Evolutionary conservation across 768 basidiomycete species (phyloP), one percentile per base, ranked within the genome.

Genomic region (Tricholomella constricta): DNA sequence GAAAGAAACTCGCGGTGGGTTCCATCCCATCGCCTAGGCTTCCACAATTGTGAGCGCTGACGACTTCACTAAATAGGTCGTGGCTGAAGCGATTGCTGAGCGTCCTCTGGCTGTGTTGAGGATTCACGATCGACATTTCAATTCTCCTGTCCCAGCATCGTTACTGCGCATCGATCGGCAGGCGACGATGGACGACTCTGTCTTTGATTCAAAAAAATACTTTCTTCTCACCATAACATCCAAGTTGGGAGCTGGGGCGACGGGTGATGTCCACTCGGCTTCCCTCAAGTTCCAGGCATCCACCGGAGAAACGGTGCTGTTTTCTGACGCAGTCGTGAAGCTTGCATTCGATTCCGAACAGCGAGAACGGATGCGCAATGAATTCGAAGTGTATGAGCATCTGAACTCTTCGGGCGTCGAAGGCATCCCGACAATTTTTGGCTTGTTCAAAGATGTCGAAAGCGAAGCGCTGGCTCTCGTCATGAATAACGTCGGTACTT

Each of bases 371-470:
- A 19, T 66, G 40, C 35, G 23, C 1, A 51, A 62, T 17, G 65
- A 66, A 52, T 52, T 47, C 8, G 11, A 25, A 14, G 58, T 62
- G 4, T 61, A 65, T 35, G 10, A 48, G 22, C 55, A 58, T 20
- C 51, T 66, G 2, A 34, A 23, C 9, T 19, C 22, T 8, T 47
- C 44, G 6, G 45, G 27, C 10, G 59, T 54, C 4, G 44, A 49
- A 10, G 59, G 57, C 9, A 55, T 62, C 26, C 42, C 58, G 19
- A 25, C 34, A 32, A 38, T 60, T 3, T 38, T 48, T 41, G 59
- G 54, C n/a, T 49, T 58, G 25, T 66, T 65, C 34, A 11, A 48
- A 29, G 62, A 64, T 37, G 2, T 27, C 3, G 55, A 57, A 15
- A 48, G 45, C 11, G 35, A 48, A 2, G 34, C 48, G 9, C 19